A percentile compares a stretch with the other conserved stretches of the same genome.
These are phyloP conservation scores for Suillus weaverae DNA, from an alignment of 768 basidiomycete species.

Conservation along the genomic window DNA sequence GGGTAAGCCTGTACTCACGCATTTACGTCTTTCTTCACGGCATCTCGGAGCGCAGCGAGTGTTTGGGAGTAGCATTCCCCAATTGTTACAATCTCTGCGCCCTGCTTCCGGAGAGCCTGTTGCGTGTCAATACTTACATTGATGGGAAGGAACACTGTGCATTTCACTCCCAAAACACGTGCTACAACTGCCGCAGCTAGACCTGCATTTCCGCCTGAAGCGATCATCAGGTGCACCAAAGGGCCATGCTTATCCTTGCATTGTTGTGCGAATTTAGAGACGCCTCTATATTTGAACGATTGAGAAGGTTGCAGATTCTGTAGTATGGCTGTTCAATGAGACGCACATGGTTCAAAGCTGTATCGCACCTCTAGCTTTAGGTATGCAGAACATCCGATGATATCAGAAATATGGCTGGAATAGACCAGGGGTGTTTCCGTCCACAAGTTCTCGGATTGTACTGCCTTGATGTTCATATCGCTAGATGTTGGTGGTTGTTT, in stretches of 20 bases:
- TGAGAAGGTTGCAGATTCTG: slow-evolving; percentile 73
- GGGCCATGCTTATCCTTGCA: slow-evolving; percentile 52
- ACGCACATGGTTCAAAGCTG: not conserved
- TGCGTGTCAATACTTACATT: slow-evolving; percentile 50
- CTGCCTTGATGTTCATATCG: slow-evolving; percentile 10
- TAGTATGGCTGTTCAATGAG: slow-evolving; percentile 3
- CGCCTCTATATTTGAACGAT: slow-evolving; percentile 77
- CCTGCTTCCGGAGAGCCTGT: slow-evolving; percentile 49
- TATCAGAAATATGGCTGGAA: slow-evolving; percentile 57
- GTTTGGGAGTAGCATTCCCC: slow-evolving; percentile 64
- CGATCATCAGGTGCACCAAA: slow-evolving; percentile 60
- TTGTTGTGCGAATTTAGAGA: slow-evolving; percentile 59
- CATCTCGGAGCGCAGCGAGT: slow-evolving; percentile 46
- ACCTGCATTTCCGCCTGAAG: slow-evolving; percentile 83
- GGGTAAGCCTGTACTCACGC: slow-evolving; percentile 45
- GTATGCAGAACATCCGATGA: slow-evolving; percentile 53
- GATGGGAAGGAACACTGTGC: slow-evolving; percentile 68
- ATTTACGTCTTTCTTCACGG: slow-evolving; percentile 44
- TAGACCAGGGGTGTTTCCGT: slow-evolving; percentile 64
- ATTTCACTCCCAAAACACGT: slow-evolving; percentile 50
- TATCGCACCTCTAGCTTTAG: slow-evolving; percentile 69
- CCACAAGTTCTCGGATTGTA: slow-evolving; percentile 41
- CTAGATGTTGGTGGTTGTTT: not conserved
- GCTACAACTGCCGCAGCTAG: slow-evolving; percentile 69
- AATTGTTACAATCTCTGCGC: slow-evolving; percentile 56